phyloP scores from a whole-genome alignment of 2,329 filamentous ascomycete genomes.

The Calonectria naviculata region DNA sequence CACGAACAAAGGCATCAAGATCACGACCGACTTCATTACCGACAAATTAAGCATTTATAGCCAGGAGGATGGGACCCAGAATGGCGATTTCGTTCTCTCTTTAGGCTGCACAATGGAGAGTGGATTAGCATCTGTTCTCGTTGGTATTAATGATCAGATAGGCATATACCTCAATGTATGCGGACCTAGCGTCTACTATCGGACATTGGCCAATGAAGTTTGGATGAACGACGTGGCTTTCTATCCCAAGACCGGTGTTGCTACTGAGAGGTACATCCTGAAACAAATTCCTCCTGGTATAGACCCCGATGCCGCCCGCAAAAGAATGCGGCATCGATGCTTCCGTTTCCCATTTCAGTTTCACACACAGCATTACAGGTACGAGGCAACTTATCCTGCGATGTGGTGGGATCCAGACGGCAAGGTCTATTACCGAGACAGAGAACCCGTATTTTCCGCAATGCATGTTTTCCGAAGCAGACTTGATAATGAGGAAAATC shows the following conservation, averaged over 20 bases:
- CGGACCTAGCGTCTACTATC: background rate
- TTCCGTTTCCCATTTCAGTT: background rate
- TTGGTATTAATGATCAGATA: background rate
- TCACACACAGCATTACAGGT: background rate
- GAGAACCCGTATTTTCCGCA: background rate
- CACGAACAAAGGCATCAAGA: background rate
- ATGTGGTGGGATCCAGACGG: background rate
- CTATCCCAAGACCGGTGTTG: background rate
- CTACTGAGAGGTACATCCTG: background rate
- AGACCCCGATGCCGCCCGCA: background rate
- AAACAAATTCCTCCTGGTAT: background rate
- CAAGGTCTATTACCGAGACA: background rate
- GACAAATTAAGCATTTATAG: background rate
- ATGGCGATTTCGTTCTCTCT: background rate
- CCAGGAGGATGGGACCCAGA: background rate
- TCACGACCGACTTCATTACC: background rate
- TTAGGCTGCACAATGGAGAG: background rate
- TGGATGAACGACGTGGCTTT: background rate
- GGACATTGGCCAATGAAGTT: background rate
- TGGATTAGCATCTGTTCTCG: background rate
- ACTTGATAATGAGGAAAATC: background rate
- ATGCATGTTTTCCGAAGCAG: background rate
- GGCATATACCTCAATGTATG: background rate
- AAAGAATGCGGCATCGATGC: background rate
- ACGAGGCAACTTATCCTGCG: too few relatives aligned